phyloP scores from a whole-genome alignment of 2,329 filamentous ascomycete species.

The Celoporthe dispersa region DNA sequence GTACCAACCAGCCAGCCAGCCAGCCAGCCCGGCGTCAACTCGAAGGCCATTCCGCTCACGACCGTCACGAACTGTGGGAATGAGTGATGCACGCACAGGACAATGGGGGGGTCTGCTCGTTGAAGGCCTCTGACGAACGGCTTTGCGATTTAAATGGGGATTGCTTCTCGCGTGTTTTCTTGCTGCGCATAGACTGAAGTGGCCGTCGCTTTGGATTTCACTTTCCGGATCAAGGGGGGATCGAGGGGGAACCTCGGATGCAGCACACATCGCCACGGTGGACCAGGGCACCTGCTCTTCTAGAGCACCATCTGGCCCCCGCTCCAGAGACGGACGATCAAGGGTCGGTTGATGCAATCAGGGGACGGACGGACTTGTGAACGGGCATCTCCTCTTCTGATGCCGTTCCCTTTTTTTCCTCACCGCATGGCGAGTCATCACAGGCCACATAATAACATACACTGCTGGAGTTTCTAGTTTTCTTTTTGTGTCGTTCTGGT shows the following conservation, averaged over 20 bases:
- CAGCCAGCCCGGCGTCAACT: constrained; percentile 20
- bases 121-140: constrained; percentile 13
- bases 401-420: not conserved
- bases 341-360: constrained; percentile 14
- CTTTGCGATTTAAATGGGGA: constrained; percentile 21
- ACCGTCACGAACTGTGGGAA: constrained; percentile 31
- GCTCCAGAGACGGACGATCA: constrained; percentile 3
- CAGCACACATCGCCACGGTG: constrained; percentile 26
- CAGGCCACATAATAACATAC: constrained; percentile 29
- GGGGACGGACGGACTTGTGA: not conserved
- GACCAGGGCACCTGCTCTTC: constrained; percentile 19
- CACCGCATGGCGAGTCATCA: constrained; percentile 23
- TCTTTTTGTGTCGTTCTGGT: constrained; percentile 10
- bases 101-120: constrained; percentile 19
- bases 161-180: constrained; percentile 22
- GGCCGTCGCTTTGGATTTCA: constrained; percentile 25
- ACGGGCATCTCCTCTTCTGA: not conserved
- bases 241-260: constrained; percentile 14
- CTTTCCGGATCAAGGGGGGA: not conserved
- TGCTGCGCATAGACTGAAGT: constrained; percentile 31
- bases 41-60: constrained; percentile 23
- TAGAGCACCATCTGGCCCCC: constrained; percentile 18
- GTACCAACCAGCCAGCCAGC: constrained; percentile 20
- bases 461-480: constrained; percentile 27
- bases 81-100: constrained; percentile 26